These are phyloP conservation scores for Fusarium burgessii DNA, from an alignment of 2,329 filamentous ascomycete species.

Conservation along the genomic window DNA sequence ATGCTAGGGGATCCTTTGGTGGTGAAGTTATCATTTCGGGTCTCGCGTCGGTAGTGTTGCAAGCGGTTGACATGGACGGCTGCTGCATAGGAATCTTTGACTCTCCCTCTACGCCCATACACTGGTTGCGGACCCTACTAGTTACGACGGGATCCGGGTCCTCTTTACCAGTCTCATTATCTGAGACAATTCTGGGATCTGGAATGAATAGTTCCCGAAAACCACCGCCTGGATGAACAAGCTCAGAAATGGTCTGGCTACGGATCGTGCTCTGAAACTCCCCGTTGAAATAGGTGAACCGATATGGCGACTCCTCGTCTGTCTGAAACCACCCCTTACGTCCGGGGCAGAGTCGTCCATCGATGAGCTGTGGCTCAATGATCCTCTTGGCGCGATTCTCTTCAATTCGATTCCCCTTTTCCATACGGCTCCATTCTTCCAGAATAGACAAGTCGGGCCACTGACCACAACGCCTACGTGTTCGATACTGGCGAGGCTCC, in stretches of 20 bases:
- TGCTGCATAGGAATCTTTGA: conserved; percentile 61
- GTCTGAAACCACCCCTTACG: conserved; percentile 85
- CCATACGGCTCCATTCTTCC: conserved; percentile 89
- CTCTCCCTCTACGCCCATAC: conserved; percentile 52
- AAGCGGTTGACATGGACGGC: conserved; percentile 55
- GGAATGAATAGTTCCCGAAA: conserved; percentile 93
- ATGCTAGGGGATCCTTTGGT: conserved; percentile 46
- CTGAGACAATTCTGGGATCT: conserved; percentile 80
- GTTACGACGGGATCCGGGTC: conserved; percentile 55
- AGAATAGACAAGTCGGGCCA: conserved; percentile 90
- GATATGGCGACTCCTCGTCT: conserved; percentile 90
- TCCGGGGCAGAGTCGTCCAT: conserved; percentile 85
- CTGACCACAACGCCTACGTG: conserved; percentile 73
- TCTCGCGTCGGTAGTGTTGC: conserved; percentile 37
- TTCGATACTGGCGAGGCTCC: conserved; percentile 50
- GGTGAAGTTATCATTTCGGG: conserved; percentile 49
- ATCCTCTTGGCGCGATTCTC: conserved; percentile 90
- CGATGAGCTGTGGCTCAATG: conserved; percentile 91
- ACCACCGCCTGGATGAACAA: conserved; percentile 84
- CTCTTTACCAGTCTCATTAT: conserved; percentile 78
- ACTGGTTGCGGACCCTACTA: conserved; percentile 42
- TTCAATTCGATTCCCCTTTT: conserved; percentile 85
- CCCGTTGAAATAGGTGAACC: conserved; percentile 99
- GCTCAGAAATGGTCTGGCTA: conserved; percentile 92
- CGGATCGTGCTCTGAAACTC: conserved; percentile 96